Evolutionary conservation across 495 filamentous ascomycete species (phyloP), one percentile per base, ranked within the genome.

Genomic region (Neurospora sp.): DNA sequence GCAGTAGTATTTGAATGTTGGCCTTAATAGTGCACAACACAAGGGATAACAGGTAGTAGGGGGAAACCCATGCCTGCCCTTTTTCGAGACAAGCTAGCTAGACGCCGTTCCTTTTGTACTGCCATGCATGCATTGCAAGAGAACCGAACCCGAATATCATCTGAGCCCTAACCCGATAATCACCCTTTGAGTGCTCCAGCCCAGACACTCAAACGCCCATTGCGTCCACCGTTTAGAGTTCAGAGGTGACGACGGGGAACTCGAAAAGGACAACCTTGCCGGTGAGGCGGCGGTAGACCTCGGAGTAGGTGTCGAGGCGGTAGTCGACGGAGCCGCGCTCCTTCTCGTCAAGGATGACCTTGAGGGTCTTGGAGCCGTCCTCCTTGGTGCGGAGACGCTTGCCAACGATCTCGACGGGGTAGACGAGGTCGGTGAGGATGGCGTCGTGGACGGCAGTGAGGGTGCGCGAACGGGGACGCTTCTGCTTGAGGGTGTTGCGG

Each of bases 281-380:
- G 66, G 96, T 99, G 82, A 99, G 87, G 74, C 93, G 91, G 83
- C 92, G 91, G 90, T 99, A 99, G 80, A 99, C 96, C 90, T 98
- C 96, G 73, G 93, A 94, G 88, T 98, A 99, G 79, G 96, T 98
- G 85, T 99, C 96, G 78, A 99, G 92, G 84, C 96, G 90, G 89
- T 97, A 97, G 89, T 98, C 96, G 78, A 98, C 94, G 83, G 93
- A 93, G 79, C 95, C 95, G 80, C 93, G 91, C 93, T 99, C 96
- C 94, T 98, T 98, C 91, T 98, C 96, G 84, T 99, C 96, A 72
- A 99, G 89, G 80, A 98, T 90, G 79, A 99, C 92, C 92, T 99
- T 99, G 83, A 97, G 89, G 82, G 95, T 87, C 91, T 98, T 98
- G 90, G 88, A 91, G 84, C 93, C 93, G 86, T 99, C 96, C 88